Conservation (phyloP, 2,329 filamentous ascomycete species). For the Microdochium paspali region DNA sequence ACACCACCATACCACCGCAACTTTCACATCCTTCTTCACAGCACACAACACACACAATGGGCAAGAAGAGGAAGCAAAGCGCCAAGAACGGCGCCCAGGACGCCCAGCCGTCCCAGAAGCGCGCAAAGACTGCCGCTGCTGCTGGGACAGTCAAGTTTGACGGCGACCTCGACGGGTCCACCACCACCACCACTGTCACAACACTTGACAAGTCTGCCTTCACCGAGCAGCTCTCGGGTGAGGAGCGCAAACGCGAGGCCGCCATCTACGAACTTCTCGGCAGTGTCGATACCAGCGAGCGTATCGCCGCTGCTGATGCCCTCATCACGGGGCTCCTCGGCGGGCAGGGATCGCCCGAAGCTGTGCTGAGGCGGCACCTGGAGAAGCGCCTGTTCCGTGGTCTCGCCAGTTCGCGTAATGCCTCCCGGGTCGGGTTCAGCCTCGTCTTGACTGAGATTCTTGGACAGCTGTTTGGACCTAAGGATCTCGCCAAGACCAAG, state of each 20-base stretch:
- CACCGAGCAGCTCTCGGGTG: conserved; percentile 37
- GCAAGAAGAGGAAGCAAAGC: conserved; percentile 20
- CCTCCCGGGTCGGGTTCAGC: conserved; percentile 80
- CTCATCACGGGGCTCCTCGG: conserved; percentile 47
- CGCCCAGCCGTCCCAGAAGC: conserved; percentile 23
- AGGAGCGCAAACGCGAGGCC: conserved; percentile 49
- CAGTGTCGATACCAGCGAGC: conserved; percentile 46
- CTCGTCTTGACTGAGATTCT: conserved; percentile 78
- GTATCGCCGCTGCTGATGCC: conserved; percentile 48
- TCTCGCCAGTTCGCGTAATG: conserved; percentile 82
- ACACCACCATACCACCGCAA: background rate
- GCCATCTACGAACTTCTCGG: conserved; percentile 51
- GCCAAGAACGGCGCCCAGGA: conserved; percentile 5
- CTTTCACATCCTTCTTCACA: background rate
- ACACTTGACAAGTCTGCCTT: conserved; percentile 35
- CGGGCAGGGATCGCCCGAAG: conserved; percentile 38
- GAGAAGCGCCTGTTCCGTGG: conserved; percentile 71
- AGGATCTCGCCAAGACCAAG: conserved; percentile 31
- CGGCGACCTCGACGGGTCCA: conserved; percentile 6
- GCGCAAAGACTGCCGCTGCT: conserved; percentile 22
- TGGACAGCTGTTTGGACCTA: conserved; percentile 54
- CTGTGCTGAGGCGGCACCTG: conserved; percentile 47
- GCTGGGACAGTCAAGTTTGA: conserved; percentile 8
- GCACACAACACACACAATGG: conserved; percentile 19
- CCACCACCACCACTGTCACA: conserved; percentile 8